Conservation (phyloP, 1,139 yeast genomes). For the Diutina siamensis region DNA sequence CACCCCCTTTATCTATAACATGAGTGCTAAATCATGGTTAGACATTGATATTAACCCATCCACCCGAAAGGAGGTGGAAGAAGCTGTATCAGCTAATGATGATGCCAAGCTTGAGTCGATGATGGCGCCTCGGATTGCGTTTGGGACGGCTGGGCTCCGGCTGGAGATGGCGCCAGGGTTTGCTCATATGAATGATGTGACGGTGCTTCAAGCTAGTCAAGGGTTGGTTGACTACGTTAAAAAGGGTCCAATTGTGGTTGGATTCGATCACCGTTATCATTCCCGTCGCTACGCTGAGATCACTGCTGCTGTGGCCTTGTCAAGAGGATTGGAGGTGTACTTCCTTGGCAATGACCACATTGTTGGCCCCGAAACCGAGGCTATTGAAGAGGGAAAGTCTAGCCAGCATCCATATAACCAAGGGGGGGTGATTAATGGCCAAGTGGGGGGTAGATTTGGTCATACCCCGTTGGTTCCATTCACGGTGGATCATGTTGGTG, state of each 20-base stretch:
- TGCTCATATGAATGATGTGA: slow-evolving; percentile 78
- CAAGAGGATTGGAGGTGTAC: slow-evolving; percentile 60
- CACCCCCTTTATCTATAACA: too few species aligned
- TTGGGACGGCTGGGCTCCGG: slow-evolving; percentile 90
- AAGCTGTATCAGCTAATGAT: background rate
- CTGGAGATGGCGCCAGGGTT: slow-evolving; percentile 88
- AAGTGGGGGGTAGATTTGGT: slow-evolving; percentile 23
- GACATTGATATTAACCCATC: background rate
- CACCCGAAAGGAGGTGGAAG: background rate
- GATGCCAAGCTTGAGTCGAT: background rate
- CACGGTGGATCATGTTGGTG: slow-evolving; percentile 50
- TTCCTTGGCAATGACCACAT: slow-evolving; percentile 34
- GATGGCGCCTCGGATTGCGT: slow-evolving; percentile 40
- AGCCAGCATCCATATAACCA: background rate
- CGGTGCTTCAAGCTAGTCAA: slow-evolving; percentile 86
- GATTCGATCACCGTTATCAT: slow-evolving; percentile 84
- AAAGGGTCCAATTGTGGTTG: slow-evolving; percentile 45
- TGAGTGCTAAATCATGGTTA: too few species aligned
- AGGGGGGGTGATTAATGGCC: slow-evolving; percentile 5
- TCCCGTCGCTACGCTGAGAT: slow-evolving; percentile 72
- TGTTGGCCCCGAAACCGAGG: slow-evolving; percentile 19
- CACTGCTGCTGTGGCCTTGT: slow-evolving; percentile 62
- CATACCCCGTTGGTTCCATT: slow-evolving; percentile 95
- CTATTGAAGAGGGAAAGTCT: slow-evolving; percentile 12
- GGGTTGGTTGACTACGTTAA: slow-evolving; percentile 63